Base-by-base conservation (phyloP, 495 filamentous ascomycete genomes). In the Penicillium egyptiacum region DNA sequence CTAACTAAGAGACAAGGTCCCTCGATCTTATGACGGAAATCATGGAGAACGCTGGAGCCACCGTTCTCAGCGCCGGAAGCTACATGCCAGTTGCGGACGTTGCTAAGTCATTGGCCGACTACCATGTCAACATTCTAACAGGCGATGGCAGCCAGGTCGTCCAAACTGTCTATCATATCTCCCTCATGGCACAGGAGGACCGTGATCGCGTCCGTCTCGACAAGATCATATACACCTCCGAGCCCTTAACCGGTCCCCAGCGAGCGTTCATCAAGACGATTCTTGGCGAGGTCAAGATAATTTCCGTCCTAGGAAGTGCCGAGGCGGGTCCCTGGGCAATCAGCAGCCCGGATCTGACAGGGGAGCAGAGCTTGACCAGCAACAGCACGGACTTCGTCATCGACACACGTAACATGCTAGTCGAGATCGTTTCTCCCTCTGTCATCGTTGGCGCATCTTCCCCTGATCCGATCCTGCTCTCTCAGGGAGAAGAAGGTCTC, bases 211-310 rank as follows among this genome's bases (percentile, higher is more conserved):
- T 67, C 25, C 19, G 26, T 3, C 19, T 69, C 2, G 25, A 63
- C 16, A 70, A 72, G 41, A 55, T 64, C n/a, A 62, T 70, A 8
- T 70, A 70, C 28, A 68, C 63, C 1, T 72, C 69, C 1, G 65
- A 72, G 19, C 49, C 61, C n/a, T 43, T 72, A 7, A 65, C 57
- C 1, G 2, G 37, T n/a, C 26, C 63, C 1, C 65, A 70, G 26
- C 40, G 61, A 28, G 44, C 26, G 6, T 59, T 58, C 7, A 59
- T 65, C 11, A 42, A 12, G 10, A 14, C 42, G 0, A 44, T 58
- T 16, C 25, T 71, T 0, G 59, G 59, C 14, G 33, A 35, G 1
- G 48, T 70, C 30, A 59, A 58, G 22, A 68, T 70, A 16, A 61
- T 11, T 33, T 71, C 67, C 6, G 30, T 70, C n/a, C 17, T 66